Evolutionary conservation across 495 filamentous ascomycete species (phyloP), one percentile per base, ranked within the genome.

Genomic region (Staphylotrichum tortipilum): DNA sequence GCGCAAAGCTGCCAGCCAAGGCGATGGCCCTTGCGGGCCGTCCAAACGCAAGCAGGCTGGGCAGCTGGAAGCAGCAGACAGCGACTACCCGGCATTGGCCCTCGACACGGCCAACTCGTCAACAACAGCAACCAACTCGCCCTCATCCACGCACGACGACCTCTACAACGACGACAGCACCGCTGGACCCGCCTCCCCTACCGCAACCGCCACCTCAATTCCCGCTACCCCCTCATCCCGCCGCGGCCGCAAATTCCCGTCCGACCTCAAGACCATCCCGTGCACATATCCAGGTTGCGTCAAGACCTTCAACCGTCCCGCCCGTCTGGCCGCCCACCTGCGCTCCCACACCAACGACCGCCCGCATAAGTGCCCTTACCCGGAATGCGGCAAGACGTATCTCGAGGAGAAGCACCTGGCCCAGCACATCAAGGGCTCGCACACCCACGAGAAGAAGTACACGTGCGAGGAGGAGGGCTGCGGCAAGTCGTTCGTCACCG

Each of bases 261-360:
- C 82, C 4, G 79, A 87, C 49, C 71, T 79, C 42, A 92, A 91
- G 68, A 87, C 77, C 18, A 80, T 84, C 56, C 66, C 63, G 34
- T 95, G 89, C 66, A 75, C 79, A 3, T 78, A 78, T 55, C 74
- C 80, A 15, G 79, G 75, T 31, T 95, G 89, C 61, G 61, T 66
- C 21, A 90, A 89, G 66, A 78, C 82, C n/a, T 95, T 89, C 78
- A 91, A 92, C 64, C 81, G 89, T 1, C 88, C 86, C 2, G 81
- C 78, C n/a, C 78, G 85, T 29, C 76, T 95, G 2, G 72, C 80
- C n/a, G 78, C 85, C 37, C 89, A 95, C 59, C 58, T 88, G 3
- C 73, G 85, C 36, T 85, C 83, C 3, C 89, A 95, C 62, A 88
- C 79, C 35, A 85, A 86, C 54, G 86, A 89, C 55, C 78, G 89